Evolutionary conservation across 306 rosid species (phyloP).

Genomic region (Oemleria cerasiformis): DNA sequence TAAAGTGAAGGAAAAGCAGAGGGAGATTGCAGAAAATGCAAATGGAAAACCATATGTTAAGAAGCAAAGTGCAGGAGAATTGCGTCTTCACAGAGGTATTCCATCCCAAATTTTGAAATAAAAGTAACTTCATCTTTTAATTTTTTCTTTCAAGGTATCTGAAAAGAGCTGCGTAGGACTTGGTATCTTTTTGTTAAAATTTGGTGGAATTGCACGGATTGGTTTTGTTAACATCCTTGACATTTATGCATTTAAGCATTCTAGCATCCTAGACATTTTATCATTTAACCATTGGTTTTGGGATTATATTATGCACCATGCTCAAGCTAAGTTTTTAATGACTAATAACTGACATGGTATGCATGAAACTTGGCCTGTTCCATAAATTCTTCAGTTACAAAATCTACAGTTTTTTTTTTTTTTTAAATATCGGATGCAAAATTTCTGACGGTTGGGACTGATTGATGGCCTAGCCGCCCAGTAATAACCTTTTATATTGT

Average conservation of each 20-base stretch:
- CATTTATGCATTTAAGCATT: neutral
- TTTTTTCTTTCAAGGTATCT: neutral
- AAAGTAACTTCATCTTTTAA: neutral
- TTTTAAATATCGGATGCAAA: neutral
- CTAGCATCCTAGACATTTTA: neutral
- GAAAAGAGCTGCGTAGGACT: neutral
- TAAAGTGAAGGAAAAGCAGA: conserved; percentile 62
- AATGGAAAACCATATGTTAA: conserved; percentile 40
- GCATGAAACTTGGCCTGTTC: neutral
- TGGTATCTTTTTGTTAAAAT: neutral
- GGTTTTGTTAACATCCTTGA: no score
- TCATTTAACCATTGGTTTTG: neutral
- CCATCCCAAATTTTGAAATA: neutral
- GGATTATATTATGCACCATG: neutral
- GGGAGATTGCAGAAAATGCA: conserved; percentile 48
- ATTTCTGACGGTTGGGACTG: neutral
- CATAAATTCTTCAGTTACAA: no score
- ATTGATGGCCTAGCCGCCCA: neutral
- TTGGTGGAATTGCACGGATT: neutral
- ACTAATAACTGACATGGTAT: neutral
- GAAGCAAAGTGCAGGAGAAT: conserved; percentile 57
- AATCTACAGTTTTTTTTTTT: neutral
- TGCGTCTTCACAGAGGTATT: conserved; percentile 55
- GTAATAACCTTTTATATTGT: neutral
- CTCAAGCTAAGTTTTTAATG: neutral